Conservation (phyloP, 306 rosid species). For the Rosa rugosa region DNA sequence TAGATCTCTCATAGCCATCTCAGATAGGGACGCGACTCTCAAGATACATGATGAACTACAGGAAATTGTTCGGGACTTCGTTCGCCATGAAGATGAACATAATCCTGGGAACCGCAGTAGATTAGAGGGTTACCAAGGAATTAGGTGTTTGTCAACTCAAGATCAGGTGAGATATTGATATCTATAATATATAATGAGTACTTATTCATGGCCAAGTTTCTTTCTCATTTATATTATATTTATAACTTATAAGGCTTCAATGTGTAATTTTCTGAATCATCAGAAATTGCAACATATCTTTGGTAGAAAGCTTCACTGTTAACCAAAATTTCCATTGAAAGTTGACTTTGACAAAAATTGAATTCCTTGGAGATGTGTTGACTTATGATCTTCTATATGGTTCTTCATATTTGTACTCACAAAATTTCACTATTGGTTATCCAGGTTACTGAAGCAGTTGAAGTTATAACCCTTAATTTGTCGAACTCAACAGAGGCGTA, state of each 20-base stretch:
- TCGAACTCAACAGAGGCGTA: not conserved
- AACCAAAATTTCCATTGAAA: too few relatives aligned
- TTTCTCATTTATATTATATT: not conserved
- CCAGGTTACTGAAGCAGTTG: constrained; percentile 19
- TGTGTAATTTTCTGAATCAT: too few relatives aligned
- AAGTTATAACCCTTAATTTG: constrained; percentile 10
- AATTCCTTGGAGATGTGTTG: too few relatives aligned
- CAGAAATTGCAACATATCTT: too few relatives aligned
- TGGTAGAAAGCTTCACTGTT: too few relatives aligned
- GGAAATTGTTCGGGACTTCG: constrained; percentile 18
- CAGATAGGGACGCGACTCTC: not conserved
- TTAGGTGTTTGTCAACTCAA: constrained; percentile 17
- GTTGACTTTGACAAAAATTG: too few relatives aligned
- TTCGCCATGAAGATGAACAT: not conserved
- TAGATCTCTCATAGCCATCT: constrained; percentile 33
- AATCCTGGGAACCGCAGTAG: not conserved
- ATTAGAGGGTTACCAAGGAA: not conserved
- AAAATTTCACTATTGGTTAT: not conserved
- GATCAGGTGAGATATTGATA: not conserved
- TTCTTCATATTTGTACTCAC: too few relatives aligned
- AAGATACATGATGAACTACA: constrained; percentile 38
- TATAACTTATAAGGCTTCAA: not conserved
- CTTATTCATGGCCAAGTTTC: not conserved
- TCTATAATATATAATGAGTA: not conserved
- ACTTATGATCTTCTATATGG: too few relatives aligned